Conservation (phyloP, 1,284 basidiomycete species). For the Volvariella volvacea region DNA sequence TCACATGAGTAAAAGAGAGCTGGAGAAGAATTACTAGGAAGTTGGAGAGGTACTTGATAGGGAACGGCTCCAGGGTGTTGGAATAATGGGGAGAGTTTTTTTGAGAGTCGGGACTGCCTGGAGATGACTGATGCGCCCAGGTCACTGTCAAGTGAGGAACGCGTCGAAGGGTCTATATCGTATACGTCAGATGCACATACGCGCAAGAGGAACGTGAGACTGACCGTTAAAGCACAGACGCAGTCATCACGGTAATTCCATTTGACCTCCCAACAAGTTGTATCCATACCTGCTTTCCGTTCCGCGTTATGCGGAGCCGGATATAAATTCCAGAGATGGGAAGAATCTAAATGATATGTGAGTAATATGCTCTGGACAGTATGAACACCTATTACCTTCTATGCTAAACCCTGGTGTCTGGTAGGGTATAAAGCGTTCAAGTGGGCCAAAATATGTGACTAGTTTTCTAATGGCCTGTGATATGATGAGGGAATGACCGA, state of each 20-base stretch:
- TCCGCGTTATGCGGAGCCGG: conserved; percentile 48
- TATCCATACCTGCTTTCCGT: conserved; percentile 49
- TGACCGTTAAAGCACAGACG: conserved; percentile 61
- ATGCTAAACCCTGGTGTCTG: conserved; percentile 6
- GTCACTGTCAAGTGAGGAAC: conserved; percentile 68
- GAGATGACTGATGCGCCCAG: conserved; percentile 60
- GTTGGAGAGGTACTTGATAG: conserved; percentile 19
- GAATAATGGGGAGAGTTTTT: conserved; percentile 9
- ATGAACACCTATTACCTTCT: not conserved
- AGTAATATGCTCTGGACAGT: not conserved
- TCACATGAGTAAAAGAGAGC: too few relatives aligned
- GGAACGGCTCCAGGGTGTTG: conserved; percentile 10
- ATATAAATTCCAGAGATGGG: conserved; percentile 18
- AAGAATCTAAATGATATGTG: not conserved
- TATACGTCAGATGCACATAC: conserved; percentile 5
- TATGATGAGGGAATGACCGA: not conserved
- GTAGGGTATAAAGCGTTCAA: conserved; percentile 39
- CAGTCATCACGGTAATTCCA: conserved; percentile 72
- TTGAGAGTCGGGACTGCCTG: conserved; percentile 13
- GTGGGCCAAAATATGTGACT: conserved; percentile 44
- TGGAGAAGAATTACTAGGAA: not conserved
- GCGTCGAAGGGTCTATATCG: conserved; percentile 51
- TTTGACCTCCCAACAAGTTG: conserved; percentile 65
- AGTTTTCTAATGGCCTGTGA: conserved; percentile 42
- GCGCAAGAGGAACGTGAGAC: conserved; percentile 13